A percentile compares a stretch with the other conserved stretches of the same genome.
Conservation (phyloP, 1,284 basidiomycete species). For the Microbotryomycetes sp. region DNA sequence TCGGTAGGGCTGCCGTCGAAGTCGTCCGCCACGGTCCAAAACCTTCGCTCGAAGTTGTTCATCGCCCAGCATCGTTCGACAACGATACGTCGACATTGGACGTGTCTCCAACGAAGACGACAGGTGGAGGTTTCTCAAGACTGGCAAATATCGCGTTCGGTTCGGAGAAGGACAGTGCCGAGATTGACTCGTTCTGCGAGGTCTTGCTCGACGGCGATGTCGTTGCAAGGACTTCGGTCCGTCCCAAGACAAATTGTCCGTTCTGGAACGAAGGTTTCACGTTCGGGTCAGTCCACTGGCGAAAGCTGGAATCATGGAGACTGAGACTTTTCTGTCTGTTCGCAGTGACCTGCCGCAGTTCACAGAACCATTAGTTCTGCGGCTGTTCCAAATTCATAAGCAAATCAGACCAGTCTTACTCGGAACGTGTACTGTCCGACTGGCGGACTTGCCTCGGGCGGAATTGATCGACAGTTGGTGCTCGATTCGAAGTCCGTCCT, state of each 20-base stretch:
- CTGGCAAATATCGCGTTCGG: not conserved
- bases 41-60: not conserved
- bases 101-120: not conserved
- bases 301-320: not conserved
- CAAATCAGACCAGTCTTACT: constrained; percentile 17
- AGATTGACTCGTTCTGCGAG: constrained; percentile 30
- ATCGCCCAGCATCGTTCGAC: not conserved
- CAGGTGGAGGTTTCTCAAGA: not conserved
- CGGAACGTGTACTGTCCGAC: constrained; percentile 57
- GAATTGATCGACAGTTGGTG: constrained; percentile 73
- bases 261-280: constrained; percentile 65
- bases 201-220: constrained; percentile 40
- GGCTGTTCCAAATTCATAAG: constrained; percentile 26
- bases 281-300: constrained; percentile 64
- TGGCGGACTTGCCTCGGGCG: constrained; percentile 62
- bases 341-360: constrained; percentile 28
- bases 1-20: constrained; percentile 23
- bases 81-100: not conserved
- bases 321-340: not conserved
- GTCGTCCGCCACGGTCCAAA: constrained; percentile 8
- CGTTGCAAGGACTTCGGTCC: constrained; percentile 62
- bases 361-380: constrained; percentile 22
- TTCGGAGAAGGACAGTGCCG: constrained; percentile 1
- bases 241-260: constrained; percentile 50
- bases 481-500: constrained; percentile 41